Conservation (phyloP, 2,329 filamentous ascomycete species). For the Epichloe aotearoae region DNA sequence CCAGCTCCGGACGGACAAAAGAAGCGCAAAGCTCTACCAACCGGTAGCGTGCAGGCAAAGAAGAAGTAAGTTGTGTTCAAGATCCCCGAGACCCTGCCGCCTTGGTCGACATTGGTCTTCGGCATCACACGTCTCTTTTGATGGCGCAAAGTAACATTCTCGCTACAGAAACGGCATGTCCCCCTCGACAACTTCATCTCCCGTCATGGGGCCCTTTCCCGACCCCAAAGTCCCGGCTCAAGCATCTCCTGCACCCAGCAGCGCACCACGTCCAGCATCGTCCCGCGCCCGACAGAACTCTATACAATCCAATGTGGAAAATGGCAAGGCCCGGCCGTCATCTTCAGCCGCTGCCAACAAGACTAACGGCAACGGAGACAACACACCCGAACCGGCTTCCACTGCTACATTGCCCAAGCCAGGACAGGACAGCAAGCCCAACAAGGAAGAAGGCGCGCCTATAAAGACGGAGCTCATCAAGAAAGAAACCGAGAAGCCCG, state of each 20-base stretch:
- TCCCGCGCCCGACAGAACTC: constrained; percentile 67
- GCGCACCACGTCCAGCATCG: constrained; percentile 47
- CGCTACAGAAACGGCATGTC: constrained; percentile 39
- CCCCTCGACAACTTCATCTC: constrained; percentile 59
- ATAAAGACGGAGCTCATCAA: constrained; percentile 20
- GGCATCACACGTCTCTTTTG: neutral
- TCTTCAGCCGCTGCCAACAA: constrained; percentile 33
- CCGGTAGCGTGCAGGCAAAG: constrained; percentile 57
- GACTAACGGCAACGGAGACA: constrained; percentile 35
- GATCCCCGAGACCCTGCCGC: neutral
- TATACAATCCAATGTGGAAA: constrained; percentile 45
- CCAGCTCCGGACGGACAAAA: constrained; percentile 57
- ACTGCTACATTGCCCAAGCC: constrained; percentile 17
- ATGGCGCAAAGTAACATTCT: neutral
- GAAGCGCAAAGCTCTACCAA: constrained; percentile 52
- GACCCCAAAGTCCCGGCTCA: constrained; percentile 41
- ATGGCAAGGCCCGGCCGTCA: constrained; percentile 21
- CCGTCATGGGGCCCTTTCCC: constrained; percentile 54
- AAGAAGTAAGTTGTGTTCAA: constrained; percentile 51
- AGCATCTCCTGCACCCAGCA: constrained; percentile 46
- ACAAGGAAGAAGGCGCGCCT: constrained; percentile 31
- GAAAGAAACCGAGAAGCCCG: constrained; percentile 20
- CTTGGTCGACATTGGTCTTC: neutral
- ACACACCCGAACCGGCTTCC: constrained; percentile 23
- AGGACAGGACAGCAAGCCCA: constrained; percentile 32